Percentiles rank a stretch among this genome's conserved stretches.
phyloP scores from a whole-genome alignment of 148 eudicot genomes.

The Diospyros kaki region DNA sequence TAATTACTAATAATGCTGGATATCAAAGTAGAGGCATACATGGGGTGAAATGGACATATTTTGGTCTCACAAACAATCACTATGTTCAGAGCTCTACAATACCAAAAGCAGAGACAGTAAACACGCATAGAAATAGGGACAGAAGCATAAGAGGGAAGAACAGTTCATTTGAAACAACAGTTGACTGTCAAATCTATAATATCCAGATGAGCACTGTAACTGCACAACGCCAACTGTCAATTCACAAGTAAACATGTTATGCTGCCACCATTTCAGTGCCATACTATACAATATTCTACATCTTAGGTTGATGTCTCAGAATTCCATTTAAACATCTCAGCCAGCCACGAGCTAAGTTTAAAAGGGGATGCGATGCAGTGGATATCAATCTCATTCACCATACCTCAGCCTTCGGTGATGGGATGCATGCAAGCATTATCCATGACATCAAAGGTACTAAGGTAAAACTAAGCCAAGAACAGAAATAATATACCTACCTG shows the following conservation, averaged over 20 bases:
- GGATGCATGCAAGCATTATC: background rate
- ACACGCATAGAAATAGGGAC: background rate
- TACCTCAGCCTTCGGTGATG: background rate
- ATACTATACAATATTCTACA: background rate
- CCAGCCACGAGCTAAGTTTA: too few species aligned
- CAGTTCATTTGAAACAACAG: background rate
- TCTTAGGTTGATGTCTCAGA: background rate
- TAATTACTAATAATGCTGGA: background rate
- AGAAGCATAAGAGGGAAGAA: background rate
- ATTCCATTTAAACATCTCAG: background rate
- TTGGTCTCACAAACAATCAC: background rate
- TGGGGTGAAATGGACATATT: constrained; percentile 1
- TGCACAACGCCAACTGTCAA: background rate
- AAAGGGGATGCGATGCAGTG: too few species aligned
- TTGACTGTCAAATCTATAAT: background rate
- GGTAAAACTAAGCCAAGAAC: background rate
- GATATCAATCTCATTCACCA: too few species aligned
- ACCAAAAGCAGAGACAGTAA: background rate
- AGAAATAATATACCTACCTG: background rate
- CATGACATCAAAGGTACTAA: background rate
- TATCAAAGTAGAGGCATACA: background rate
- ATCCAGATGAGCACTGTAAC: background rate
- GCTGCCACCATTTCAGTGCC: background rate
- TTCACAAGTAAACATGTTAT: background rate
- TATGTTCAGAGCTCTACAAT: background rate